Percentiles rank a stretch among this genome's conserved stretches.
Conservation (phyloP, 768 basidiomycete genomes). For the Agaricus blazei region DNA sequence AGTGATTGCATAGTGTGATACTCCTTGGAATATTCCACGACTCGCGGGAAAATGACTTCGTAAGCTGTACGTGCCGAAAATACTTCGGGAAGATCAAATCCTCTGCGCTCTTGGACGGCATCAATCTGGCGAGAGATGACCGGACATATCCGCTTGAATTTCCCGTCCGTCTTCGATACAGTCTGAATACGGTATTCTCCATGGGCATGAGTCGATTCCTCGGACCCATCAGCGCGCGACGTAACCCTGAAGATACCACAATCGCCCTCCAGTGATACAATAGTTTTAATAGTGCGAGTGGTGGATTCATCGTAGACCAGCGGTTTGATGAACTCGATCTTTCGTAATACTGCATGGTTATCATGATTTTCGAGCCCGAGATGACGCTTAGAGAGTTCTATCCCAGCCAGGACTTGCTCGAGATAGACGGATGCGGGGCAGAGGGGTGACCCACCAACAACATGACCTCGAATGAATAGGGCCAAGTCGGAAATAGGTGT, state of each 20-base stretch:
- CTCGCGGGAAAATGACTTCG: slow-evolving; percentile 61
- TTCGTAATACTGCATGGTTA: slow-evolving; percentile 15
- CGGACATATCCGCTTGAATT: slow-evolving; percentile 33
- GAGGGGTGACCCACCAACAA: slow-evolving; percentile 47
- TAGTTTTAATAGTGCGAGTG: slow-evolving; percentile 4
- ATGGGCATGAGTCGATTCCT: slow-evolving; percentile 35
- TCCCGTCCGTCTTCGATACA: slow-evolving; percentile 22
- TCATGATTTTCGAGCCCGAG: not conserved
- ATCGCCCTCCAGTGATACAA: slow-evolving; percentile 31
- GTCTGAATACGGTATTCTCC: slow-evolving; percentile 41
- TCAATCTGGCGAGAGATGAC: slow-evolving; percentile 28
- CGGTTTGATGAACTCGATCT: slow-evolving; percentile 49
- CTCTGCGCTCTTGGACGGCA: slow-evolving; percentile 22
- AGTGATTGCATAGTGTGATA: slow-evolving; percentile 58
- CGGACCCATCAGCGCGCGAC: slow-evolving; percentile 28
- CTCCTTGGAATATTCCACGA: slow-evolving; percentile 56
- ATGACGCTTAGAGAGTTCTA: slow-evolving; percentile 11
- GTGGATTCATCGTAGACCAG: slow-evolving; percentile 32
- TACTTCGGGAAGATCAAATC: slow-evolving; percentile 26
- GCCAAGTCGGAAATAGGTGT: slow-evolving; percentile 44
- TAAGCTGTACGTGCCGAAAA: slow-evolving; percentile 56
- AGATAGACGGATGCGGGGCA: slow-evolving; percentile 68
- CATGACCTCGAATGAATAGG: slow-evolving; percentile 50
- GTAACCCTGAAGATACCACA: slow-evolving; percentile 41
- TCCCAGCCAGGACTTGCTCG: slow-evolving; percentile 35